A percentile compares a stretch with the other conserved stretches of the same genome.
Evolutionary conservation across 2,329 filamentous ascomycete species (phyloP).

Genomic region (Chaetomium sp.): DNA sequence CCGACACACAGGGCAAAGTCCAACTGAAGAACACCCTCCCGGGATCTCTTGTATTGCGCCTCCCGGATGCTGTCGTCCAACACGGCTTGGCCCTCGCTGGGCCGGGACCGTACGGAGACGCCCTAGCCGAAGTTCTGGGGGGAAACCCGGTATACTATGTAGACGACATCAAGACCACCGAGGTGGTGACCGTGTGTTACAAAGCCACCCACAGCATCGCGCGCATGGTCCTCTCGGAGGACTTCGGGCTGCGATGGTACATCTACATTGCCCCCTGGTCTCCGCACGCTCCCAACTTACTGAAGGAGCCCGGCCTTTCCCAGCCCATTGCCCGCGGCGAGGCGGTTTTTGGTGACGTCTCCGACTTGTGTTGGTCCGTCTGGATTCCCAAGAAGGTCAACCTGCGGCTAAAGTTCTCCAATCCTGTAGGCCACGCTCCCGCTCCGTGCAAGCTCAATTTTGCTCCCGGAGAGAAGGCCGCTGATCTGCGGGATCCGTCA

Average conservation of each 20-base stretch:
- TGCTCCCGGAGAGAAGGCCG: background rate
- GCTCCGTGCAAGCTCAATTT: background rate
- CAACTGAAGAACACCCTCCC: slow-evolving; percentile 6
- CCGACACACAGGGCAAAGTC: slow-evolving; percentile 8
- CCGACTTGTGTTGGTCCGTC: slow-evolving; percentile 9
- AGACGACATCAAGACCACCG: slow-evolving; percentile 16
- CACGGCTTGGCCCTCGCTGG: background rate
- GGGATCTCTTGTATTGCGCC: background rate
- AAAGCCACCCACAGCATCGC: slow-evolving; percentile 13
- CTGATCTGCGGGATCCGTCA: background rate
- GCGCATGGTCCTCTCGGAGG: slow-evolving; percentile 13
- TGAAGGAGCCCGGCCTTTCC: slow-evolving; percentile 7
- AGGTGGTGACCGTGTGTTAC: slow-evolving; percentile 17
- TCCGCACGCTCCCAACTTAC: background rate
- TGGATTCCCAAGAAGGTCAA: slow-evolving; percentile 9
- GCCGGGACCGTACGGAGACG: background rate
- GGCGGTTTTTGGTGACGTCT: background rate
- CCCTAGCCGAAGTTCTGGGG: slow-evolving; percentile 2
- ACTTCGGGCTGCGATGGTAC: slow-evolving; percentile 9
- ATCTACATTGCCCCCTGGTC: slow-evolving; percentile 15
- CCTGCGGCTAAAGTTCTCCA: background rate
- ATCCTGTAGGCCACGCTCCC: background rate
- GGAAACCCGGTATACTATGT: slow-evolving; percentile 8
- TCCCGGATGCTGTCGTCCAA: background rate
- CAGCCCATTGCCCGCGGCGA: slow-evolving; percentile 9